Evolutionary conservation across 169 alveolate species (phyloP), one percentile per base, ranked within the genome.

Genomic region (Nephromyces sp.): DNA sequence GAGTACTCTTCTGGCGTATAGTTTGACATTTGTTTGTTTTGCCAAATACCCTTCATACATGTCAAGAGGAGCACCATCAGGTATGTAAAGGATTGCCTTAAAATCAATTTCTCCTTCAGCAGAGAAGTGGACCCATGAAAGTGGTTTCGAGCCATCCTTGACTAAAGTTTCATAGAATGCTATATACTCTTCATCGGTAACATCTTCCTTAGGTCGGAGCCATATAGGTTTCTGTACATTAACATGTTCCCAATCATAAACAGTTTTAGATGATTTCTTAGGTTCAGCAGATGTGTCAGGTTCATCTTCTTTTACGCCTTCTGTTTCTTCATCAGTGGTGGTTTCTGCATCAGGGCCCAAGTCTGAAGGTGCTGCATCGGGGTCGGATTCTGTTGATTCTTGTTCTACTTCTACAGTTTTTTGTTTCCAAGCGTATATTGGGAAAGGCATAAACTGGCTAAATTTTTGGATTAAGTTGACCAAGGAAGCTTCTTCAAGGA

Each of bases 41-140:
- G 87, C 84, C 52, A 81, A 82, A 86, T 92, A 93, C 81, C 93
- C 92, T 80, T 92, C 95, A 82, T 90, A 94, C 83, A 93, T 79
- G 82, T 93, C 97, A 52, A 88, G 82, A 21, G 97, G 95, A 29
- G 97, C 94, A 77, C 89, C 85, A 43, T 90, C 86, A 1, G 99
- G 99, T 33, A 95, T 87, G 89, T 84, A 96, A 66, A 97, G 87
- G 15, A 97, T 87, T 52, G 98, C 91, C 83, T 95, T 95, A 93
- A 96, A 98, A 64, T 95, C 99, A 15, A 96, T 93, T 81, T 98
- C 99, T 28, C 99, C 99, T 85, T 98, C 99, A n/a, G 98, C 98
- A 35, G 94, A 89, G 87, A 97, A 96, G 83, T 98, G 99, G 2
- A 95, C 92, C 89, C 95, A 92, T 52, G 97, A 89, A 33, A 98